Evolutionary conservation across 176 grass and related monocot genomes (phyloP).

Genomic region (Phragmites australis): DNA sequence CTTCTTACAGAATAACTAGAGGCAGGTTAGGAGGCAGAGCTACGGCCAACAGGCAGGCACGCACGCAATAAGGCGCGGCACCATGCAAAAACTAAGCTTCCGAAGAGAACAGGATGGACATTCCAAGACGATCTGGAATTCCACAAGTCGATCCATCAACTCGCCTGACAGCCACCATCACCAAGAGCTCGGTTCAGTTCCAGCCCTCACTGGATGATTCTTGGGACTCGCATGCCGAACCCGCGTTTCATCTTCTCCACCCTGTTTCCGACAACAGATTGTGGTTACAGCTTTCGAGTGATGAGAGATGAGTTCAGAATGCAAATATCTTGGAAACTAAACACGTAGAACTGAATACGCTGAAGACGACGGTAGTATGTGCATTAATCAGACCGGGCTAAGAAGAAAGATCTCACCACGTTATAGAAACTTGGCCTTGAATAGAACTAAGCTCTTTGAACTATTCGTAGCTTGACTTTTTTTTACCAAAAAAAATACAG

Average conservation of each 20-base stretch:
- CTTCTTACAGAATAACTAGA: background rate
- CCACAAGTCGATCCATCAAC: too few relatives aligned
- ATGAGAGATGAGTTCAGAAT: background rate
- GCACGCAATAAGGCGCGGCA: background rate
- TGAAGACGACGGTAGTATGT: too few relatives aligned
- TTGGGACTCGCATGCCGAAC: constrained; percentile 83
- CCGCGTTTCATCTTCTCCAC: constrained; percentile 92
- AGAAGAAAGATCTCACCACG: background rate
- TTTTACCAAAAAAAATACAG: background rate
- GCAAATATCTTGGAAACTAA: background rate
- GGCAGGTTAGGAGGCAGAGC: background rate
- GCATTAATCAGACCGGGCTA: too few relatives aligned
- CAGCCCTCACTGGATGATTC: constrained; percentile 38
- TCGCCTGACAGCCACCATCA: background rate
- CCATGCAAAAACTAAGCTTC: background rate
- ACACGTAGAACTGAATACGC: too few relatives aligned
- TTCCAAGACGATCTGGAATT: background rate
- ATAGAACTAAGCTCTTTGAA: background rate
- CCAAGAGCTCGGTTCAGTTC: background rate
- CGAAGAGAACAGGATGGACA: background rate
- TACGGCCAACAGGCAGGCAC: too few relatives aligned
- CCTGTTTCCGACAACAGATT: constrained; percentile 32
- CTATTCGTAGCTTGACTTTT: background rate
- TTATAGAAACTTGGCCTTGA: background rate
- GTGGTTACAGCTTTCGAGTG: background rate